These are phyloP conservation scores for Phalaenopsis equestris DNA, from an alignment of 106 monocot species.

Conservation along the genomic window DNA sequence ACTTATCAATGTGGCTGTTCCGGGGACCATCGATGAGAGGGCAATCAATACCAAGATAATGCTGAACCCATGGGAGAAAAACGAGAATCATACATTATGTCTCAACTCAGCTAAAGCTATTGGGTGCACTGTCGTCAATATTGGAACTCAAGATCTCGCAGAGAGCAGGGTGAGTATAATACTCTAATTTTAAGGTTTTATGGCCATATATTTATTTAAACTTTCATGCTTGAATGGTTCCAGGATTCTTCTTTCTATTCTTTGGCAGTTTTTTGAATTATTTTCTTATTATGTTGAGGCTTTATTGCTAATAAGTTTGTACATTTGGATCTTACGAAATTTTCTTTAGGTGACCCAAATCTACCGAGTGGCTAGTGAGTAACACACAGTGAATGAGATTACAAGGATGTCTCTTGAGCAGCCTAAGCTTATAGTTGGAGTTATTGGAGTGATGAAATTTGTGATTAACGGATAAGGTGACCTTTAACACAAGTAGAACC, in stretches of 20 bases:
- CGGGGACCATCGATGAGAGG: conserved; percentile 61
- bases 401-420: no score
- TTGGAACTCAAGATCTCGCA: conserved; percentile 58
- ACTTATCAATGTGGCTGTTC: conserved; percentile 60
- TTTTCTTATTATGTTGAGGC: not conserved
- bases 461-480: no score
- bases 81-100: conserved; percentile 56
- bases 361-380: no score
- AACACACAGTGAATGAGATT: no score
- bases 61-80: conserved; percentile 59
- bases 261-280: not conserved
- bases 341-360: not conserved
- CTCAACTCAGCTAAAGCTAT: conserved; percentile 66
- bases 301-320: not conserved
- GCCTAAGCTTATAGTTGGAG: no score
- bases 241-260: not conserved
- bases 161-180: conserved; percentile 52
- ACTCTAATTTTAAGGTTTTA: not conserved
- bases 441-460: no score
- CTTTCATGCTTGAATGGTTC: not conserved
- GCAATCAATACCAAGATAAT: conserved; percentile 58
- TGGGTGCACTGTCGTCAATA: conserved; percentile 65
- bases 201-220: not conserved
- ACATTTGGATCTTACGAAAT: not conserved
- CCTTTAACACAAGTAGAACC: no score